These are phyloP conservation scores for Mycosphaerella sp. DNA, from an alignment of 2,329 filamentous ascomycete genomes.

Conservation along the genomic window DNA sequence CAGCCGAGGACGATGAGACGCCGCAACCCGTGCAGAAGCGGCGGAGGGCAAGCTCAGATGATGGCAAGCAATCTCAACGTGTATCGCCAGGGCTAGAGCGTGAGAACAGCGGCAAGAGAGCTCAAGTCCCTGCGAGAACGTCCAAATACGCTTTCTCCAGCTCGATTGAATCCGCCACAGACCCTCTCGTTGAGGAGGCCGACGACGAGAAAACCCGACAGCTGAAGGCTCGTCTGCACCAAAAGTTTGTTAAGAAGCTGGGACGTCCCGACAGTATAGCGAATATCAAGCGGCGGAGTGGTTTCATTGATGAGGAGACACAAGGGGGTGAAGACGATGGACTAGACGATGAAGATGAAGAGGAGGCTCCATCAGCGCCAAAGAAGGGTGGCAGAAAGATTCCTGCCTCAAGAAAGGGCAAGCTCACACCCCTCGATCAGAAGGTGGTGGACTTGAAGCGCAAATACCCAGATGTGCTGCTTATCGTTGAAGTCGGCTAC, in stretches of 20 bases:
- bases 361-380: constrained; percentile 41
- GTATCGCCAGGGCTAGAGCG: not conserved
- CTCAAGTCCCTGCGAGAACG: constrained; percentile 44
- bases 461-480: constrained; percentile 78
- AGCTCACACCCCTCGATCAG: constrained; percentile 89
- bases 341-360: constrained; percentile 54
- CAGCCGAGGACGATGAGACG: constrained; percentile 12
- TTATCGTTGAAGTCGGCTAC: constrained; percentile 94
- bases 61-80: constrained; percentile 14
- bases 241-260: constrained; percentile 82
- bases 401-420: constrained; percentile 58
- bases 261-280: constrained; percentile 76
- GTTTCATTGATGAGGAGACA: constrained; percentile 49
- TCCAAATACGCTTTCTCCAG: constrained; percentile 55
- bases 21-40: constrained; percentile 19
- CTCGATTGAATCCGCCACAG: constrained; percentile 36
- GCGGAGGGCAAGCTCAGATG: constrained; percentile 16
- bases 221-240: constrained; percentile 66
- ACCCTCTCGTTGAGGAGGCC: constrained; percentile 36
- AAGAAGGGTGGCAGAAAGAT: constrained; percentile 47
- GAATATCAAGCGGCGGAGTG: constrained; percentile 57
- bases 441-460: constrained; percentile 92
- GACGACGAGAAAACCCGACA: constrained; percentile 50
- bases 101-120: constrained; percentile 22
- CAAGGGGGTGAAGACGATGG: constrained; percentile 47